A percentile compares a stretch with the other conserved stretches of the same genome.
phyloP scores from a whole-genome alignment of 495 filamentous ascomycete genomes.

The Aspergillus cavernicola region DNA sequence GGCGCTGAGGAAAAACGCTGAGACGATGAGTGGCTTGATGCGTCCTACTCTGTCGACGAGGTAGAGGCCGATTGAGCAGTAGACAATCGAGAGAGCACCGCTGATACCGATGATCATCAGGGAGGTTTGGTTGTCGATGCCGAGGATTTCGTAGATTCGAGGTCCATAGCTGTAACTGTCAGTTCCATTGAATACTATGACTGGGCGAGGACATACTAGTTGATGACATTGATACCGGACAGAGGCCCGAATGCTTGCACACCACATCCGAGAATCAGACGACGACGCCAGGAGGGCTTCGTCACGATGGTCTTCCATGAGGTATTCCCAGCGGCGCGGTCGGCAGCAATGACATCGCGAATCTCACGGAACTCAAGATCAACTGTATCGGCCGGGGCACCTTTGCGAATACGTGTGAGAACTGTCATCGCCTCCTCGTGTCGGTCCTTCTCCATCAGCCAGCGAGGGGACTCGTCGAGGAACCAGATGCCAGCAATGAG shows the following conservation, averaged over 20 bases:
- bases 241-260: conserved; percentile 51
- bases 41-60: conserved; percentile 16
- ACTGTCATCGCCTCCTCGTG: conserved; percentile 52
- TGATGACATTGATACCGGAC: conserved; percentile 52
- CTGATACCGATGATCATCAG: conserved; percentile 51
- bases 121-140: conserved; percentile 41
- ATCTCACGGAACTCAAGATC: conserved; percentile 29
- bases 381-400: conserved; percentile 15
- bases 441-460: conserved; percentile 61
- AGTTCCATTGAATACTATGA: neutral
- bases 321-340: conserved; percentile 16
- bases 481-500: conserved; percentile 51
- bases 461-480: conserved; percentile 55
- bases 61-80: conserved; percentile 15
- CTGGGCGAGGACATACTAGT: conserved; percentile 4
- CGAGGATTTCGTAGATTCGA: conserved; percentile 48
- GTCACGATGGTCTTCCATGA: conserved; percentile 45
- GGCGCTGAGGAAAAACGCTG: conserved; percentile 4
- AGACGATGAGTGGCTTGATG: conserved; percentile 15
- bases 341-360: conserved; percentile 21
- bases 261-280: conserved; percentile 49
- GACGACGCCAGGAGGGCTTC: conserved; percentile 42
- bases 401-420: conserved; percentile 15
- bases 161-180: conserved; percentile 43
- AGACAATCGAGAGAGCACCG: conserved; percentile 38